phyloP scores from a whole-genome alignment of 768 basidiomycete genomes.

The Mycena sanguinolenta region DNA sequence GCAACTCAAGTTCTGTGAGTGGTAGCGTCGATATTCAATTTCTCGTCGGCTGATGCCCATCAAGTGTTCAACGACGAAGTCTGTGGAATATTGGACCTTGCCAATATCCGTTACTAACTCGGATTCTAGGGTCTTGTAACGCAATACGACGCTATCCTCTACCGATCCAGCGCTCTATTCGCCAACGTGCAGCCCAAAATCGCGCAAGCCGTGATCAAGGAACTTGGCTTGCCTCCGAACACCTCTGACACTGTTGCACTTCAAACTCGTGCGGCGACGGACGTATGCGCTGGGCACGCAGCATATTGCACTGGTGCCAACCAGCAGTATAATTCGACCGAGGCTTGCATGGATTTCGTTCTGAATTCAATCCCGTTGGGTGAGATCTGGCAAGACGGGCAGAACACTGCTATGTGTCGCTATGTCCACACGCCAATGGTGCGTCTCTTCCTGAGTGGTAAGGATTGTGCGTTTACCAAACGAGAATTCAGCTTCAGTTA shows the following conservation, averaged over 20 bases:
- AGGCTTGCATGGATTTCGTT: background rate
- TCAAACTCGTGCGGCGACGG: slow-evolving; percentile 5
- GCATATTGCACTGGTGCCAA: background rate
- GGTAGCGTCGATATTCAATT: background rate
- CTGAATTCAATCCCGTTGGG: slow-evolving; percentile 6
- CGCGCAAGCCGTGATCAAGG: background rate
- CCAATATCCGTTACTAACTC: background rate
- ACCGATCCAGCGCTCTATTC: background rate
- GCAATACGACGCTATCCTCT: slow-evolving; percentile 8
- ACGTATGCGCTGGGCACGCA: slow-evolving; percentile 15
- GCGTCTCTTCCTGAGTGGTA: background rate
- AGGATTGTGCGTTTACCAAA: too few species aligned
- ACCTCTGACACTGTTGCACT: slow-evolving; percentile 3
- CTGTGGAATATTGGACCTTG: too few species aligned
- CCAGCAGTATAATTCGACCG: slow-evolving; percentile 11
- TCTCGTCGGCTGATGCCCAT: background rate
- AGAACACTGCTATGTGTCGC: slow-evolving; percentile 19
- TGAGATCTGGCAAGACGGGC: slow-evolving; percentile 18
- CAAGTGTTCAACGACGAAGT: slow-evolving; percentile 13
- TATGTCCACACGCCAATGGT: slow-evolving; percentile 21
- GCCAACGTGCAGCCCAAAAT: background rate
- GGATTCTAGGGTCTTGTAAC: background rate
- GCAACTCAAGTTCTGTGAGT: slow-evolving; percentile 8
- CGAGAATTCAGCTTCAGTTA: background rate
- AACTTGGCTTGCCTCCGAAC: background rate